A percentile compares a stretch with the other conserved stretches of the same genome.
phyloP scores from a whole-genome alignment of 495 filamentous ascomycete species.

The Hyphodiscus hymeniophilus region DNA sequence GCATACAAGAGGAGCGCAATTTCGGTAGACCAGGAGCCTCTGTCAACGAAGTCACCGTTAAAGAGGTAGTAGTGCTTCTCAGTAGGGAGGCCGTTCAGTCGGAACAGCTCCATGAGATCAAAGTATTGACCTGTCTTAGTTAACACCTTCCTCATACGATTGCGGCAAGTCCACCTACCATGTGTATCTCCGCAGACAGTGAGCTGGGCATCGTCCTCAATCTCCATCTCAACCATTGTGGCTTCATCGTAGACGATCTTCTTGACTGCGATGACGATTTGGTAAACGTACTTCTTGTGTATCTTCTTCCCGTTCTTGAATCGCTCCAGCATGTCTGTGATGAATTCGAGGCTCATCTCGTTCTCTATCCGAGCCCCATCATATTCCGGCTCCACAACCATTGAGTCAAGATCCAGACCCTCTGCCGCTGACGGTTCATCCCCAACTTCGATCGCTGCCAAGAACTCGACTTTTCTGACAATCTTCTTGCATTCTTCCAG shows the following conservation, averaged over 20 bases:
- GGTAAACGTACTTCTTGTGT: constrained; percentile 93
- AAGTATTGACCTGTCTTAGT: constrained; percentile 77
- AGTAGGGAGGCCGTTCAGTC: constrained; percentile 75
- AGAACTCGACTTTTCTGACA: constrained; percentile 80
- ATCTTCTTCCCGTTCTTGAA: constrained; percentile 96
- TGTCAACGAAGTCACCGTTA: constrained; percentile 98
- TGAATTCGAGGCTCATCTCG: constrained; percentile 92
- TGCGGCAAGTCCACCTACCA: constrained; percentile 40
- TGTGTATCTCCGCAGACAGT: constrained; percentile 98
- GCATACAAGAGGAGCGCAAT: constrained; percentile 90
- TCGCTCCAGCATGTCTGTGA: constrained; percentile 90
- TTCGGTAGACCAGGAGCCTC: constrained; percentile 95
- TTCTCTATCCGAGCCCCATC: constrained; percentile 73
- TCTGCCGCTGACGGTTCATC: constrained; percentile 88
- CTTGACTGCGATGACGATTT: constrained; percentile 84
- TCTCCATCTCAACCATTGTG: constrained; percentile 92
- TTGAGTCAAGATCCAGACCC: constrained; percentile 78
- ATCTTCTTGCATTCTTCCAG: constrained; percentile 88
- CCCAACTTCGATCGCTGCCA: constrained; percentile 87
- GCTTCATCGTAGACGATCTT: constrained; percentile 85
- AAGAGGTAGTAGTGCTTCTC: constrained; percentile 90
- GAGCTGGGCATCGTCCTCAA: constrained; percentile 65
- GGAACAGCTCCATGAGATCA: constrained; percentile 93
- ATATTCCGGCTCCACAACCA: constrained; percentile 73
- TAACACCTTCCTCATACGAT: neutral